Conservation (phyloP, 1,139 yeast species). For the Pichia sp. region DNA sequence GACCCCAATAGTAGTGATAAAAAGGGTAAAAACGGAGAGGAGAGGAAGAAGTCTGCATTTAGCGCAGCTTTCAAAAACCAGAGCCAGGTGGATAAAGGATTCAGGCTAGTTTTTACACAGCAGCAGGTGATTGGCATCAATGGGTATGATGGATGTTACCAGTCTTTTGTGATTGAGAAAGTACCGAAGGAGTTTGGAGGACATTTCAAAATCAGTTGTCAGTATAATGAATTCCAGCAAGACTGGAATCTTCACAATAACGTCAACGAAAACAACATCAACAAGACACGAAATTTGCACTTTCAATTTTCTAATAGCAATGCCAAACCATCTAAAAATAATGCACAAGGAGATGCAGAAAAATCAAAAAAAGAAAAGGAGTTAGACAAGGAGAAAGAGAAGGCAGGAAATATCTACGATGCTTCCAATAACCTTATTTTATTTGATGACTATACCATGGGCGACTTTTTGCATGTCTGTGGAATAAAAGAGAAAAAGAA, state of each 20-base stretch:
- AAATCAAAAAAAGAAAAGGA: not conserved
- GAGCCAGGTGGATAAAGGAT: slow-evolving; percentile 27
- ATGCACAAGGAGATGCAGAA: not conserved
- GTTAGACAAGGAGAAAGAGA: not conserved
- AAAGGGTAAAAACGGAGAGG: not conserved
- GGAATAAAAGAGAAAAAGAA: slow-evolving; percentile 25
- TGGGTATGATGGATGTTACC: slow-evolving; percentile 13
- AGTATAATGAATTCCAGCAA: slow-evolving; percentile 21
- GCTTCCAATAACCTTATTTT: slow-evolving; percentile 6
- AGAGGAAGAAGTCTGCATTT: not conserved
- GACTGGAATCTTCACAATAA: slow-evolving; percentile 15
- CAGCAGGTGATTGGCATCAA: slow-evolving; percentile 28
- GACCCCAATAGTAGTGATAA: slow-evolving; percentile 6
- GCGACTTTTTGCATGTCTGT: slow-evolving; percentile 15
- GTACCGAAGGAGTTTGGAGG: slow-evolving; percentile 23
- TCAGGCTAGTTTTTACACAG: slow-evolving; percentile 37
- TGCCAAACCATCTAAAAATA: not conserved
- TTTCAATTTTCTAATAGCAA: slow-evolving; percentile 6
- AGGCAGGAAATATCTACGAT: slow-evolving; percentile 1
- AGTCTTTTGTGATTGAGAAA: slow-evolving; percentile 25
- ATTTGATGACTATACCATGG: slow-evolving; percentile 22
- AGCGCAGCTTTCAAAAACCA: slow-evolving; percentile 20
- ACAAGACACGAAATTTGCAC: not conserved
- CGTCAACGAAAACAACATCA: slow-evolving; percentile 12
- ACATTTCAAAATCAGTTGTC: slow-evolving; percentile 17